phyloP scores from a whole-genome alignment of 192 early-diverging fungal genomes.

The Funneliformis geosporum region DNA sequence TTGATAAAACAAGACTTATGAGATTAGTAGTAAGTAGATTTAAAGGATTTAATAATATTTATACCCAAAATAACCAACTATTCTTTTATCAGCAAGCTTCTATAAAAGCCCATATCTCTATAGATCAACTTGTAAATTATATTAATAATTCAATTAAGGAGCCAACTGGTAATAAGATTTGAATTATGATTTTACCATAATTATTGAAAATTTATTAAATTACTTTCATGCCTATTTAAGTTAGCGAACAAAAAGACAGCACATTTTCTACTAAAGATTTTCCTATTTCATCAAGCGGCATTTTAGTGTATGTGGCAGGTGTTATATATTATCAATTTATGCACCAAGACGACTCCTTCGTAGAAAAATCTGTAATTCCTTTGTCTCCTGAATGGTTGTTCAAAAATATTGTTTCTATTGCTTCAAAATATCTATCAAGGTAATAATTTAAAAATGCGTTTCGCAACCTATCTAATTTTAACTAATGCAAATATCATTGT shows the following conservation, averaged over 20 bases:
- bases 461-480: not conserved
- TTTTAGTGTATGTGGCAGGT: not conserved
- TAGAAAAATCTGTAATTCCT: not conserved
- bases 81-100: not conserved
- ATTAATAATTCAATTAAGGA: not conserved
- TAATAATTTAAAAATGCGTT: not conserved
- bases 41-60: not conserved
- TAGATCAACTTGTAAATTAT: not conserved
- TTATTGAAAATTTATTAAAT: not conserved
- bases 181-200: not conserved
- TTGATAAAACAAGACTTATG: not conserved
- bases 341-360: not conserved
- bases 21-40: slow-evolving; percentile 16
- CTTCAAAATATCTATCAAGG: not conserved
- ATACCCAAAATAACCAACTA: not conserved
- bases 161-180: not conserved
- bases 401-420: not conserved
- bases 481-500: not conserved
- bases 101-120: not conserved
- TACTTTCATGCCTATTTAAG: not conserved
- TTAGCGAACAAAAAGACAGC: not conserved
- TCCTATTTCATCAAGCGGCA: not conserved
- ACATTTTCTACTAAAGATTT: not conserved
- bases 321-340: slow-evolving; percentile 15
- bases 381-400: not conserved